Base-by-base conservation (phyloP, 2,329 filamentous ascomycete genomes). In the Alternaria triticimaculans region DNA sequence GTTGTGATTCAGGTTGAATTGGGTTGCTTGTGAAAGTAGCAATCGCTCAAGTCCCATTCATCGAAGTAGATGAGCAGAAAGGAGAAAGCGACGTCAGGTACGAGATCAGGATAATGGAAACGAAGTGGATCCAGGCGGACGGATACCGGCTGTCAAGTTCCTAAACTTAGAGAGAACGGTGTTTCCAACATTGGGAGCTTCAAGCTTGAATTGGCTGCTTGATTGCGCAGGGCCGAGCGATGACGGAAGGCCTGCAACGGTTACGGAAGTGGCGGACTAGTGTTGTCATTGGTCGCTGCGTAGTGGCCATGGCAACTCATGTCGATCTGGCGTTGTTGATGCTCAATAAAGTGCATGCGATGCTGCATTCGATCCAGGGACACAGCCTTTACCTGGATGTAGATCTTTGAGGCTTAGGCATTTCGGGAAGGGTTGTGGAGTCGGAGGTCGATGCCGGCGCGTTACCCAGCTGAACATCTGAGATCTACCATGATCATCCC, bases 231-330 rank as follows among this genome's bases (percentile, higher is more conserved):
- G 45, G 57, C 45, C 26, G 45, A 44, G 21, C 61, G 51, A 63
- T 63, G 61, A 60, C 61, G 57, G 57, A 60, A 63, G 49, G 49
- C 46, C n/a, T 55, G 56, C 41, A 49, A 51, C 61, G 15, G 60
- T 51, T 56, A 60, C 61, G 57, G 57, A 60, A 60, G 61, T 63
- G 61, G 61, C 61, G 61, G 57, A 51, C 43, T 43, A 4, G 57
- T 23, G 61, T 60, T 25, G 61, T 60, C 61, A 63, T 60, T 54
- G 43, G 30, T 18, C 61, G 25, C 44, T 23, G 45, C 25, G 41
- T 21, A 44, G 45, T 50, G 28, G 57, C 45, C 45, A 21, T 41
- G 58, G 51, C 51, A 37, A 53, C 61, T 41, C 23, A 10, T 30
- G 37, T 41, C 14, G 26, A 46, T 56, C 41, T 46, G 43, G 43